These are phyloP conservation scores for Blastomyces parvus DNA, from an alignment of 2,329 filamentous ascomycete species.

Conservation along the genomic window DNA sequence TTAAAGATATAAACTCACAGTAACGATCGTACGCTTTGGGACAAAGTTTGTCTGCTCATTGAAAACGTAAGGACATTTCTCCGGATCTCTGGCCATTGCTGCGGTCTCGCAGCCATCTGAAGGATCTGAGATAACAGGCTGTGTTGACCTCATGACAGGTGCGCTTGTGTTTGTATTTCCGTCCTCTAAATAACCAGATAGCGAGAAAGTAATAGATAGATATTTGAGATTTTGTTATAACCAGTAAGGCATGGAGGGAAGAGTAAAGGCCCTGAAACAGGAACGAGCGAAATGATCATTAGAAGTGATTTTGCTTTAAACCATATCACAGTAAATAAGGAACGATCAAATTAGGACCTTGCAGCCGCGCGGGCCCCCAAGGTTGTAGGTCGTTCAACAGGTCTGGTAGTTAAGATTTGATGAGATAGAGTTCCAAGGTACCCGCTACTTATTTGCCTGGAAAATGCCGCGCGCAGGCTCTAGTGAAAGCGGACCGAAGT, in stretches of 20 bases:
- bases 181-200: not conserved
- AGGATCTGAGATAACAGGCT: not conserved
- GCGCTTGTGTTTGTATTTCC: not conserved
- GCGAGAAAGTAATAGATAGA: not conserved
- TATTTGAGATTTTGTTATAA: not conserved
- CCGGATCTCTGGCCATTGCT: not conserved
- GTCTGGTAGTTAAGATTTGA: not conserved
- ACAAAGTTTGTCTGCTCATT: constrained; percentile 51
- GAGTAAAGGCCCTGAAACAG: not conserved
- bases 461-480: not conserved
- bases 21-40: constrained; percentile 43
- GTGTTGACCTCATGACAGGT: not conserved
- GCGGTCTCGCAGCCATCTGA: constrained; percentile 16
- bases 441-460: not conserved
- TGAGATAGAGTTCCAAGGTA: too few relatives aligned
- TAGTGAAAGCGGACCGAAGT: not conserved
- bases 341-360: not conserved
- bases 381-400: too few relatives aligned
- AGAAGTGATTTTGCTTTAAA: not conserved
- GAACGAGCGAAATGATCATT: not conserved
- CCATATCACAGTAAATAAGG: not conserved
- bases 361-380: too few relatives aligned
- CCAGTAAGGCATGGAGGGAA: not conserved
- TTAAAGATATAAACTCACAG: constrained; percentile 27
- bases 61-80: constrained; percentile 28